Evolutionary conservation across 1,284 basidiomycete genomes (phyloP).

Genomic region (Pseudozyma pruni): DNA sequence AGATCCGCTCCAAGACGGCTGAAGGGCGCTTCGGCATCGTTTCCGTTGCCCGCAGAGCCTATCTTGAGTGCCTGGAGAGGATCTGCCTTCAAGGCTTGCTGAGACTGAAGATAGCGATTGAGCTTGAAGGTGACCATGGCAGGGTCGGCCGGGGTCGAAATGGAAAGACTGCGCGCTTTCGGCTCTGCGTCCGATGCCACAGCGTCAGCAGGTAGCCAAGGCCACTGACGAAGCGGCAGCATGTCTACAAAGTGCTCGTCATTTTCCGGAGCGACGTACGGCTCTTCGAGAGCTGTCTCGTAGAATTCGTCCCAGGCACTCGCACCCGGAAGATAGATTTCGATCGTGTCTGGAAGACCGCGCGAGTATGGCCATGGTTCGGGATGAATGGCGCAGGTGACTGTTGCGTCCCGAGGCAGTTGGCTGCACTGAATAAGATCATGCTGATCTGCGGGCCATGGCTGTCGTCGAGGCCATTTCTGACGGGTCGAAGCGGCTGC

Average conservation of each 20-base stretch:
- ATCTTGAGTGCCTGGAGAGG: conserved; percentile 5
- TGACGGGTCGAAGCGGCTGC: conserved; percentile 22
- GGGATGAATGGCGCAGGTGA: conserved; percentile 38
- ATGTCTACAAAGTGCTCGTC: conserved; percentile 6
- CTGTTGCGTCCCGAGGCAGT: conserved; percentile 18
- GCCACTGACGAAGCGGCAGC: conserved; percentile 1
- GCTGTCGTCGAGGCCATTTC: conserved; percentile 31
- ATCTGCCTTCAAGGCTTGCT: conserved; percentile 15
- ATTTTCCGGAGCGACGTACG: conserved; percentile 25
- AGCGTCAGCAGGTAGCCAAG: conserved; percentile 12
- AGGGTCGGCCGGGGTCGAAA: conserved; percentile 53
- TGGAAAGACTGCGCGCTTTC: conserved; percentile 34
- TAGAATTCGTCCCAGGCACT: conserved; percentile 58
- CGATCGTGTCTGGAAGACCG: conserved; percentile 57
- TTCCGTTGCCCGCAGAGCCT: background rate
- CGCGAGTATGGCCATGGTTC: conserved; percentile 38
- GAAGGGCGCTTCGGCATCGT: conserved; percentile 6
- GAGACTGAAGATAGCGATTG: conserved; percentile 50
- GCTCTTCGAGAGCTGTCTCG: conserved; percentile 41
- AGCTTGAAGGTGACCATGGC: conserved; percentile 51
- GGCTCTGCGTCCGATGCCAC: conserved; percentile 7
- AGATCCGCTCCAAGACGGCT: conserved; percentile 24
- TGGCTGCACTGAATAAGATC: conserved; percentile 13
- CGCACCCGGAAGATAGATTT: conserved; percentile 62
- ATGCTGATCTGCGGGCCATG: conserved; percentile 9